Evolutionary conservation across 2,329 filamentous ascomycete genomes (phyloP).

Genomic region (Penicillium sclerotiorum): DNA sequence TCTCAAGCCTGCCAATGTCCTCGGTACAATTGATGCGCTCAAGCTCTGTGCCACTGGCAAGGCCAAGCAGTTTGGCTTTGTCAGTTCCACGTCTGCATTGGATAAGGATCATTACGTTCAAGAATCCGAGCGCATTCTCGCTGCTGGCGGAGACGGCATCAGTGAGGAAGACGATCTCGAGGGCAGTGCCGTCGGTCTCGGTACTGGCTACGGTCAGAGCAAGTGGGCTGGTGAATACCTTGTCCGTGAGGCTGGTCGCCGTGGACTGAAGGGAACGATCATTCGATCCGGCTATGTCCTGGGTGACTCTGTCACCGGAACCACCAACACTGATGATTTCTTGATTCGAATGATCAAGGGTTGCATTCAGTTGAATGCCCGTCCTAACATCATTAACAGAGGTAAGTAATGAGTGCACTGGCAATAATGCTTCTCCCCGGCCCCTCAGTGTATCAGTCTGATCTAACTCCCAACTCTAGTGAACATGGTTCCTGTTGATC

Average conservation of each 20-base stretch:
- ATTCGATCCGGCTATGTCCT: slow-evolving; percentile 84
- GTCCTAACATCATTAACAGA: slow-evolving; percentile 75
- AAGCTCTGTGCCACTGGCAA: slow-evolving; percentile 74
- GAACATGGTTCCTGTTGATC: slow-evolving; percentile 84
- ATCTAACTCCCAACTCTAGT: too few species aligned
- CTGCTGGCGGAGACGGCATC: slow-evolving; percentile 65
- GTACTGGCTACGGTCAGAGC: slow-evolving; percentile 85
- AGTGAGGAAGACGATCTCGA: slow-evolving; percentile 76
- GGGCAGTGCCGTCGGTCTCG: slow-evolving; percentile 74
- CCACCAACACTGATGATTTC: slow-evolving; percentile 83
- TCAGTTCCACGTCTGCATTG: slow-evolving; percentile 79
- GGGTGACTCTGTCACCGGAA: slow-evolving; percentile 54
- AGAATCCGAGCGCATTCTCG: slow-evolving; percentile 65
- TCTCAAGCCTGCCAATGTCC: slow-evolving; percentile 73
- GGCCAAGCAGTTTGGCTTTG: slow-evolving; percentile 78
- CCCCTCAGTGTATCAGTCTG: too few species aligned
- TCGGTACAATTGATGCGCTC: slow-evolving; percentile 76
- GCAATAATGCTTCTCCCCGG: too few species aligned
- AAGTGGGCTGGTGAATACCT: slow-evolving; percentile 82
- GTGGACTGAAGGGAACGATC: slow-evolving; percentile 74
- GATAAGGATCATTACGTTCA: slow-evolving; percentile 81
- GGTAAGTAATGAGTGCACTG: too few species aligned
- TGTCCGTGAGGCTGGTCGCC: slow-evolving; percentile 73
- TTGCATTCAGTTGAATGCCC: slow-evolving; percentile 73
- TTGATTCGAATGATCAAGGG: slow-evolving; percentile 84